phyloP scores from a whole-genome alignment of 1,284 basidiomycete genomes.

The Apiotrichum domesticum region DNA sequence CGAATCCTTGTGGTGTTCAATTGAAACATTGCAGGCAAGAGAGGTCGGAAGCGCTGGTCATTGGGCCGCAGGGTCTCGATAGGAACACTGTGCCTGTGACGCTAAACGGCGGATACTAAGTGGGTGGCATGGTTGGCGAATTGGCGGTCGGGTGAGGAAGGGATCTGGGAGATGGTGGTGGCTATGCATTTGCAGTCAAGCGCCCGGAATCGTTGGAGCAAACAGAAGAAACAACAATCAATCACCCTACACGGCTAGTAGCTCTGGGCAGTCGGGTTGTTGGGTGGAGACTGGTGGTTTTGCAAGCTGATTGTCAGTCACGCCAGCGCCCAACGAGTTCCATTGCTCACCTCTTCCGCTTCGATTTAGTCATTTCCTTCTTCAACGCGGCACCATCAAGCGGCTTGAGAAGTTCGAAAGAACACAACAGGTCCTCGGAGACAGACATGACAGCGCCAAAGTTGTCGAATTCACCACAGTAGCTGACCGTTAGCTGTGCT shows the following conservation, averaged over 20 bases:
- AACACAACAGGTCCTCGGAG: slow-evolving; percentile 93
- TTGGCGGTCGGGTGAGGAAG: not conserved
- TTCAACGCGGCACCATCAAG: slow-evolving; percentile 90
- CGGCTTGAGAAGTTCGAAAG: slow-evolving; percentile 95
- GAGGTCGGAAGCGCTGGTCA: too few relatives aligned
- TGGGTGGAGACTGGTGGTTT: slow-evolving; percentile 48
- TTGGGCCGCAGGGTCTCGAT: too few relatives aligned
- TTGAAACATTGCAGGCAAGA: too few relatives aligned
- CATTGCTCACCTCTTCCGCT: slow-evolving; percentile 74
- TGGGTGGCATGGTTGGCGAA: not conserved
- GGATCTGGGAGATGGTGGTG: not conserved
- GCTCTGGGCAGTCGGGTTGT: slow-evolving; percentile 46
- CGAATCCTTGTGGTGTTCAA: too few relatives aligned
- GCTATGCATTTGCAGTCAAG: slow-evolving; percentile 10
- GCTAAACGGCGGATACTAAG: too few relatives aligned
- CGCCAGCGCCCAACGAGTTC: too few relatives aligned
- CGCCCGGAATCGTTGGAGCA: slow-evolving; percentile 3
- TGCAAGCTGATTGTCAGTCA: slow-evolving; percentile 34
- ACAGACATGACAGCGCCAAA: slow-evolving; percentile 87
- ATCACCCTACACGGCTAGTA: slow-evolving; percentile 22
- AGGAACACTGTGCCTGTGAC: too few relatives aligned
- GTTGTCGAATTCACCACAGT: slow-evolving; percentile 62
- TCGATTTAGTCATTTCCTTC: slow-evolving; percentile 98
- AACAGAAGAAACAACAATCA: slow-evolving; percentile 1
- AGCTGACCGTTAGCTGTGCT: slow-evolving; percentile 23